Percentiles rank a stretch among this genome's conserved stretches.
Conservation (phyloP, 176 grass and related monocot species). For the Bothriochloa decipiens region DNA sequence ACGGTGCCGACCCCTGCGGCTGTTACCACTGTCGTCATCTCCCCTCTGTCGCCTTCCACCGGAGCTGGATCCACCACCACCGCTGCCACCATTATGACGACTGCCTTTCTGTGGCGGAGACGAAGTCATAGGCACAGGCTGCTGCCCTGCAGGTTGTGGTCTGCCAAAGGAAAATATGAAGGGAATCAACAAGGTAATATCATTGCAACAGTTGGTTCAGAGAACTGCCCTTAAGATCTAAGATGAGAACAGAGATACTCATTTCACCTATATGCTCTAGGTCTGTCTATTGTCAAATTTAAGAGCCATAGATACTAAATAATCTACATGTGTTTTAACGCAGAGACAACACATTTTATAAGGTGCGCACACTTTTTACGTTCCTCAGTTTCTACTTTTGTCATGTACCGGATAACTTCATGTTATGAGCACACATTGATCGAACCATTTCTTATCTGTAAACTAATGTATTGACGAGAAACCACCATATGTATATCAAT, state of each 20-base stretch:
- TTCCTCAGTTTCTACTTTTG: not conserved
- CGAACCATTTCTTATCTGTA: not conserved
- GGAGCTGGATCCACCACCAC: slow-evolving; percentile 24
- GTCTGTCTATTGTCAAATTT: not conserved
- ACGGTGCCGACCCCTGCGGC: slow-evolving; percentile 44
- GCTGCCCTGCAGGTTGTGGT: slow-evolving; percentile 47
- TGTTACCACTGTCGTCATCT: slow-evolving; percentile 39
- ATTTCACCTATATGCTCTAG: not conserved
- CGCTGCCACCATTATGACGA: slow-evolving; percentile 7
- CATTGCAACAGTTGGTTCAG: not conserved
- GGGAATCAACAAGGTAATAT: not conserved
- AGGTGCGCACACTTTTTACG: not conserved
- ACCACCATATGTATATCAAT: not conserved
- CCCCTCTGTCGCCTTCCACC: slow-evolving; percentile 37
- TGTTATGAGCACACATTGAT: not conserved
- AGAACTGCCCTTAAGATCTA: slow-evolving; percentile 1
- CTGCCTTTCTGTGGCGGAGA: slow-evolving; percentile 32
- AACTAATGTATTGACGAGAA: not conserved
- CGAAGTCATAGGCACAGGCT: slow-evolving; percentile 12
- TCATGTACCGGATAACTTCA: not conserved
- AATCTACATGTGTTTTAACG: not conserved
- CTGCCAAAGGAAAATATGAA: slow-evolving; percentile 32
- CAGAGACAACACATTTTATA: not conserved
- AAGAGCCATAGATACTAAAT: not conserved
- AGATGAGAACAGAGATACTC: not conserved